phyloP scores from a whole-genome alignment of 2,329 filamentous ascomycete genomes.

The Calonectria pauciramosa region DNA sequence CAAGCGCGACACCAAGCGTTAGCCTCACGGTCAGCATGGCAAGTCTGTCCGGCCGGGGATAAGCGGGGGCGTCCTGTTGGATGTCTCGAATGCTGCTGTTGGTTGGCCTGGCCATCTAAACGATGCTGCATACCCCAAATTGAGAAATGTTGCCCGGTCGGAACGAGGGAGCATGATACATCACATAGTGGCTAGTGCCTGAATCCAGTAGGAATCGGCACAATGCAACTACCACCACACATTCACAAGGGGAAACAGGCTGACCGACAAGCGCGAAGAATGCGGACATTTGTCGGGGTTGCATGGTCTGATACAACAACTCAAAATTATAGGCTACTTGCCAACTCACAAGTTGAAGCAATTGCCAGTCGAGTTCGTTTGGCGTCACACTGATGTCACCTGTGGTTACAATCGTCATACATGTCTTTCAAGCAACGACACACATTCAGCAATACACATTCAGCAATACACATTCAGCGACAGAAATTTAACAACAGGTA shows the following conservation, averaged over 20 bases:
- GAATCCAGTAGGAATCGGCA: neutral
- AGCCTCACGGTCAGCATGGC: slow-evolving; percentile 21
- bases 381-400: neutral
- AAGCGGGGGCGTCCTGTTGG: neutral
- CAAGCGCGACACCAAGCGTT: slow-evolving; percentile 15
- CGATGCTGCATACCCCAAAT: slow-evolving; percentile 16
- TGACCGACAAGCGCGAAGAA: neutral
- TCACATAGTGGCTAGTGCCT: slow-evolving; percentile 8
- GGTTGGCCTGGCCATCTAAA: slow-evolving; percentile 13
- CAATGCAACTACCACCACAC: neutral
- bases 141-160: slow-evolving; percentile 22
- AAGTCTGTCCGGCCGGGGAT: slow-evolving; percentile 37
- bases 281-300: neutral
- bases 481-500: neutral
- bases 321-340: neutral
- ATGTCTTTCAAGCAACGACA: neutral
- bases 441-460: neutral
- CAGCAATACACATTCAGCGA: neutral
- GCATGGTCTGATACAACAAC: neutral
- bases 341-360: neutral
- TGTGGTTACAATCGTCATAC: neutral
- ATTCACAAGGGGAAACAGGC: neutral
- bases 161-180: slow-evolving; percentile 12
- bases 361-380: neutral
- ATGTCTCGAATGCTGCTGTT: slow-evolving; percentile 9